Evolutionary conservation across 768 basidiomycete genomes (phyloP).

Genomic region (Mrakia blollopis): DNA sequence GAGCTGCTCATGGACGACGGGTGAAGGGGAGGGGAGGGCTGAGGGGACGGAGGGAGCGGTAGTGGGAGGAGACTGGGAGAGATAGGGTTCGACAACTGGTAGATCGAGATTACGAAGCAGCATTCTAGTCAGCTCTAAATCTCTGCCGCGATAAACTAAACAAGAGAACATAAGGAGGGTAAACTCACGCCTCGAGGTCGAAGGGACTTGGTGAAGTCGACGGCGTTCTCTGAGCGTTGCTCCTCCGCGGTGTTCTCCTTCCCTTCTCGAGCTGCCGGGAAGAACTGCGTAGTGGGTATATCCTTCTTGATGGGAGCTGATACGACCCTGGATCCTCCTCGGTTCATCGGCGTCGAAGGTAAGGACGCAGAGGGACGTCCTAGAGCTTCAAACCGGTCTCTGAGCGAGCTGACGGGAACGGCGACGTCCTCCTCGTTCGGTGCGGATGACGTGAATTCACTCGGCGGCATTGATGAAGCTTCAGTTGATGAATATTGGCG

Average conservation of each 20-base stretch:
- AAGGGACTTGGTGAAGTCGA: background rate
- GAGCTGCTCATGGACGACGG: background rate
- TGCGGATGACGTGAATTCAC: background rate
- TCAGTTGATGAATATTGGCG: background rate
- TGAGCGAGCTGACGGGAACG: slow-evolving; percentile 10
- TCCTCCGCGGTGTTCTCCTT: background rate
- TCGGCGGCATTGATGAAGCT: too few species aligned
- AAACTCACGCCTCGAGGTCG: background rate
- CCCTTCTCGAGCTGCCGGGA: background rate
- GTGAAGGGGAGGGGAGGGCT: background rate
- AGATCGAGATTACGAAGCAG: background rate
- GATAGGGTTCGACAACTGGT: background rate
- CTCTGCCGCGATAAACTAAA: too few species aligned
- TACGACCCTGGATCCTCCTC: background rate
- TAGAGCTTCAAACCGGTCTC: background rate
- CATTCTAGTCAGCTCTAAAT: too few species aligned
- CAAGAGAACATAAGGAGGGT: background rate
- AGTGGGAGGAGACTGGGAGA: background rate
- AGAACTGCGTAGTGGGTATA: background rate
- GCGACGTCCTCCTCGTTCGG: background rate
- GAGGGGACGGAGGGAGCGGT: slow-evolving; percentile 3
- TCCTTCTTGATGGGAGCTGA: background rate
- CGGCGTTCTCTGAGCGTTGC: background rate
- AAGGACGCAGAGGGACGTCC: background rate
- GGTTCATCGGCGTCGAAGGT: background rate